phyloP scores from a whole-genome alignment of 2,329 filamentous ascomycete species.

The Lachnellula arida region DNA sequence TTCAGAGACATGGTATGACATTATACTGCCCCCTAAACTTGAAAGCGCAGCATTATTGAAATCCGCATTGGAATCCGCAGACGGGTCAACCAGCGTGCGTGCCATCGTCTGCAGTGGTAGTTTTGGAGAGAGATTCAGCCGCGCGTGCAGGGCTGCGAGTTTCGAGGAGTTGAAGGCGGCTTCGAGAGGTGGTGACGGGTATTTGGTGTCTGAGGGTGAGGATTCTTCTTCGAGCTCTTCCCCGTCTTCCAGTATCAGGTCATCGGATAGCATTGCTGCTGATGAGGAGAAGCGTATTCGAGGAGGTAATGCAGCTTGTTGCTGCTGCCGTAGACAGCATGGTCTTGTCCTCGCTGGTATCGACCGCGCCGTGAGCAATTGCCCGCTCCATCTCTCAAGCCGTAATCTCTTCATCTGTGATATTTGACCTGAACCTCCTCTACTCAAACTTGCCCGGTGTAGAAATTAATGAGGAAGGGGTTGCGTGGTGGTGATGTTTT shows the following conservation, averaged over 20 bases:
- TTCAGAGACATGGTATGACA: constrained; percentile 87
- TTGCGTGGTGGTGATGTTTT: constrained; percentile 13
- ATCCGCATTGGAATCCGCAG: constrained; percentile 70
- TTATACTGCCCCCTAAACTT: constrained; percentile 73
- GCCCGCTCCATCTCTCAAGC: constrained; percentile 54
- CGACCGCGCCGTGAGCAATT: constrained; percentile 44
- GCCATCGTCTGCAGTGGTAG: constrained; percentile 84
- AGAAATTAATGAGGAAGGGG: constrained; percentile 3
- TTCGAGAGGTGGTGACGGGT: constrained; percentile 66
- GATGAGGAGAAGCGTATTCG: constrained; percentile 15
- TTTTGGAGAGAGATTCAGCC: constrained; percentile 74
- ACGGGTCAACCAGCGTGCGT: constrained; percentile 77
- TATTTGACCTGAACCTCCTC: constrained; percentile 15
- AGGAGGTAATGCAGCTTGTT: constrained; percentile 23
- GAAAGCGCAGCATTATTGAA: constrained; percentile 90
- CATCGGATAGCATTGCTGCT: constrained; percentile 6
- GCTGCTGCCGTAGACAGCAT: constrained; percentile 37
- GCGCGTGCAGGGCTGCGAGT: constrained; percentile 86
- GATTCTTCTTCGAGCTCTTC: constrained; percentile 6
- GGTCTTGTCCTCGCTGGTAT: constrained; percentile 29
- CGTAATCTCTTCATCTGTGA: constrained; percentile 56
- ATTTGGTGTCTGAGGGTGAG: constrained; percentile 33
- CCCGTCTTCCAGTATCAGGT: constrained; percentile 28
- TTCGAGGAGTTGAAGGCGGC: constrained; percentile 73
- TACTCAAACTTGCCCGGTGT: constrained; percentile 3